Evolutionary conservation across 2,329 filamentous ascomycete species (phyloP).

Genomic region (Fusarium nematophilum): DNA sequence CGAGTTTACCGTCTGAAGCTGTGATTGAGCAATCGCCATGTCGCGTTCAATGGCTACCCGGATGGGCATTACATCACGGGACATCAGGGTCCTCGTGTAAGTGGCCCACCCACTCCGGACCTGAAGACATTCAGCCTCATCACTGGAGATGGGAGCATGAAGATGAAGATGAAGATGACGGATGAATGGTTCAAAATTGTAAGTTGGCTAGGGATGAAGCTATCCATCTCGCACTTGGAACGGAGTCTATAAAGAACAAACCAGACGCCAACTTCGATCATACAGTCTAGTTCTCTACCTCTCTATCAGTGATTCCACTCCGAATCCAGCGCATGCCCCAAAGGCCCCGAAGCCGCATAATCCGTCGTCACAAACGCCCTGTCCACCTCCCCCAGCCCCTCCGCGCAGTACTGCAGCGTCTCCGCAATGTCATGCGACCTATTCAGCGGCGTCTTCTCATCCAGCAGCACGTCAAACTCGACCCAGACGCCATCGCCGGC

Average conservation of each 20-base stretch:
- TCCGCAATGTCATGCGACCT: constrained; percentile 49
- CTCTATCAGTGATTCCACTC: constrained; percentile 39
- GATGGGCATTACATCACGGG: constrained; percentile 37
- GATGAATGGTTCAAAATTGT: no score
- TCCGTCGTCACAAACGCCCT: constrained; percentile 50
- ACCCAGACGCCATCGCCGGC: constrained; percentile 50
- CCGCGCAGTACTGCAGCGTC: constrained; percentile 50
- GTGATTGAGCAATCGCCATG: constrained; percentile 1
- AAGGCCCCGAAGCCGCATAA: constrained; percentile 47
- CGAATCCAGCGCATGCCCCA: constrained; percentile 46
- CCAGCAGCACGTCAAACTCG: constrained; percentile 48
- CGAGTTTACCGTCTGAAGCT: neutral
- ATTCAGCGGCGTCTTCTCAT: constrained; percentile 47
- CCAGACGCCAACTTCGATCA: neutral
- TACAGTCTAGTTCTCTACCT: neutral
- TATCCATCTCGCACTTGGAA: no score
- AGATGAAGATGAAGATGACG: no score
- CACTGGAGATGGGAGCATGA: no score
- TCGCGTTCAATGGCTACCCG: constrained; percentile 19
- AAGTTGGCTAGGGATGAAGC: no score
- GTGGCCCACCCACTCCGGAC: constrained; percentile 14
- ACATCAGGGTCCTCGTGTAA: constrained; percentile 29
- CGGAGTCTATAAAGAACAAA: no score
- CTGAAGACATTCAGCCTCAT: neutral
- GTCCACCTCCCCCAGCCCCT: constrained; percentile 46